Conservation (phyloP, 2,329 filamentous ascomycete genomes). For the Cucurbitaria berberidis region DNA sequence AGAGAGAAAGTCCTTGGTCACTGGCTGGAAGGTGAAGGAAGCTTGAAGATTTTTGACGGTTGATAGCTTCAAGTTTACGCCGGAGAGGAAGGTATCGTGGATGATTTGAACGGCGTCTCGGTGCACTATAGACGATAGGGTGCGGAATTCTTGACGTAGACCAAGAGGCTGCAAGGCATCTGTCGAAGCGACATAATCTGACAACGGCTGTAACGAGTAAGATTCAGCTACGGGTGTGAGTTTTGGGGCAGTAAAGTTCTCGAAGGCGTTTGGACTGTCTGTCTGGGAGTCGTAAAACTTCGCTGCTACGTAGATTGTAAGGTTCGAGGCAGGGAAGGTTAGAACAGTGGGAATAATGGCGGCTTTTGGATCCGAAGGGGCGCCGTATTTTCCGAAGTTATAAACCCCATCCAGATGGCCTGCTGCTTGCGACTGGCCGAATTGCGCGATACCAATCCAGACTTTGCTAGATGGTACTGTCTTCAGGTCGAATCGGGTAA, state of each 20-base stretch:
- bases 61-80: conserved; percentile 9
- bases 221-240: conserved; percentile 21
- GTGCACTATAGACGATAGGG: conserved; percentile 21
- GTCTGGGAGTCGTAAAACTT: conserved; percentile 28
- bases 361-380: conserved; percentile 22
- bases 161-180: conserved; percentile 16
- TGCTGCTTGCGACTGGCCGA: conserved; percentile 11
- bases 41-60: conserved; percentile 9
- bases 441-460: conserved; percentile 23
- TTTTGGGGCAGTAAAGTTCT: conserved; percentile 28
- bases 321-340: conserved; percentile 14
- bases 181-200: conserved; percentile 17
- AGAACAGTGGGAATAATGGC: conserved; percentile 29
- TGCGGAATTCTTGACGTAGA: conserved; percentile 23
- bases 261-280: conserved; percentile 16
- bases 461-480: conserved; percentile 16
- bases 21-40: conserved; percentile 27
- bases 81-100: conserved; percentile 20
- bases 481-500: conserved; percentile 25
- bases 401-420: conserved; percentile 29
- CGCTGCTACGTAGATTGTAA: conserved; percentile 22
- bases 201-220: conserved; percentile 16
- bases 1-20: conserved; percentile 25
- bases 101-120: conserved; percentile 19
- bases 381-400: conserved; percentile 24